phyloP scores from a whole-genome alignment of 2,329 filamentous ascomycete species.

The Aspergillus novofumigatus region DNA sequence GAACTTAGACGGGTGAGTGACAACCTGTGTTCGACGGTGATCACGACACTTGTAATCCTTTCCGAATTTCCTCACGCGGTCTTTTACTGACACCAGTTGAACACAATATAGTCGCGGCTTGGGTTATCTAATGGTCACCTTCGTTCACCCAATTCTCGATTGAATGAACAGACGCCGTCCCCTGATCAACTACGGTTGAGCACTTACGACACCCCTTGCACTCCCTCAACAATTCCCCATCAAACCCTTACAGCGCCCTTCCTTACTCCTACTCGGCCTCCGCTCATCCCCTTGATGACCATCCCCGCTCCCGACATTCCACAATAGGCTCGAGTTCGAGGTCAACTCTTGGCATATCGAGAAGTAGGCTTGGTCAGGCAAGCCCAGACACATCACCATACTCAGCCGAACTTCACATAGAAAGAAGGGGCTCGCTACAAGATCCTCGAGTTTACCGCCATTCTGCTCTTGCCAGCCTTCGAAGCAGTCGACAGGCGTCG shows the following conservation, averaged over 20 bases:
- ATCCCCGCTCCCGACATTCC: constrained; percentile 31
- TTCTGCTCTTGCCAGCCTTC: constrained; percentile 32
- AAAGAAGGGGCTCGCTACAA: constrained; percentile 30
- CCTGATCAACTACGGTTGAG: constrained; percentile 31
- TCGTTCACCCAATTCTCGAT: constrained; percentile 30
- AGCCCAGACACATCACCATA: constrained; percentile 34
- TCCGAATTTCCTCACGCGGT: background rate
- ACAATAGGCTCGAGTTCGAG: constrained; percentile 29
- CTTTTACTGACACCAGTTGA: background rate
- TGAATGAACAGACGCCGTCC: constrained; percentile 34
- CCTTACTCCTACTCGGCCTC: constrained; percentile 30
- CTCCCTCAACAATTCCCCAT: constrained; percentile 31
- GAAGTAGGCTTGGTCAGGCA: constrained; percentile 34
- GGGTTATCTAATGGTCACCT: constrained; percentile 33
- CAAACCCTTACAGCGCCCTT: constrained; percentile 23
- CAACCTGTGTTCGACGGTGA: background rate
- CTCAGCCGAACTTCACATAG: constrained; percentile 22
- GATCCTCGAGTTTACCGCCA: constrained; percentile 32
- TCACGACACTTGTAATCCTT: background rate
- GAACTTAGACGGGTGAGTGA: constrained; percentile 37
- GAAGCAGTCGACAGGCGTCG: constrained; percentile 34
- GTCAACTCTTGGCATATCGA: constrained; percentile 34
- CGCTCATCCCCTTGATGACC: constrained; percentile 38
- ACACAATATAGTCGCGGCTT: constrained; percentile 31
- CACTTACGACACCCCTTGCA: constrained; percentile 32